Conservation (phyloP, 257 asterid genomes). For the Solanum appendiculatum region DNA sequence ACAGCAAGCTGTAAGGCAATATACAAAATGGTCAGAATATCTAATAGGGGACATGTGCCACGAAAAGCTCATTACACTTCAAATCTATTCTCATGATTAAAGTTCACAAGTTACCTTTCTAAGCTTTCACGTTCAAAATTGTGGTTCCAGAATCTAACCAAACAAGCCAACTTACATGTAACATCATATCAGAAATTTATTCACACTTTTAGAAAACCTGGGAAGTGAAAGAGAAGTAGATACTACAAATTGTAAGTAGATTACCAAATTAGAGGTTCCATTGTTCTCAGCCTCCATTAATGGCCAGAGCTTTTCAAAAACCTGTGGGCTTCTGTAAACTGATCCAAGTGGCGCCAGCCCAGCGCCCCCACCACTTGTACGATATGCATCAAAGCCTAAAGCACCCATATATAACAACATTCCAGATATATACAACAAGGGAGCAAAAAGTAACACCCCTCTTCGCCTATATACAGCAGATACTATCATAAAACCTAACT, state of each 20-base stretch:
- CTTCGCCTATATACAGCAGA: conserved; percentile 66
- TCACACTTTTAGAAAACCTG: background rate
- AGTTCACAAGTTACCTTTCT: background rate
- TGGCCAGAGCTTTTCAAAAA: conserved; percentile 91
- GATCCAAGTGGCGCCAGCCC: conserved; percentile 59
- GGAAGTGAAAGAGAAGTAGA: background rate
- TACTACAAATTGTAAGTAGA: background rate
- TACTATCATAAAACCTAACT: conserved; percentile 58
- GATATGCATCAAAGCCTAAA: conserved; percentile 49
- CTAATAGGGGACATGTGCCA: background rate
- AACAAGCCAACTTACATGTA: background rate
- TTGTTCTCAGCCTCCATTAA: conserved; percentile 80
- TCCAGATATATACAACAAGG: conserved; percentile 78
- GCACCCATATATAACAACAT: conserved; percentile 93
- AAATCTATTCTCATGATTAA: background rate
- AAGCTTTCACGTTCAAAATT: background rate
- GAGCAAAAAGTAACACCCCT: conserved; percentile 86
- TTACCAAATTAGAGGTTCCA: conserved; percentile 68
- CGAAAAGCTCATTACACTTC: background rate
- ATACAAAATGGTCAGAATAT: background rate
- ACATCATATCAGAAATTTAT: background rate
- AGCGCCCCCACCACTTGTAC: conserved; percentile 17
- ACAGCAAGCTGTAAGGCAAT: background rate
- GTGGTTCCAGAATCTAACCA: background rate
- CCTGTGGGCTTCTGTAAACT: conserved; percentile 82